Base-by-base conservation (phyloP, 805 yeast species). In the Teunomyces cretensis region DNA sequence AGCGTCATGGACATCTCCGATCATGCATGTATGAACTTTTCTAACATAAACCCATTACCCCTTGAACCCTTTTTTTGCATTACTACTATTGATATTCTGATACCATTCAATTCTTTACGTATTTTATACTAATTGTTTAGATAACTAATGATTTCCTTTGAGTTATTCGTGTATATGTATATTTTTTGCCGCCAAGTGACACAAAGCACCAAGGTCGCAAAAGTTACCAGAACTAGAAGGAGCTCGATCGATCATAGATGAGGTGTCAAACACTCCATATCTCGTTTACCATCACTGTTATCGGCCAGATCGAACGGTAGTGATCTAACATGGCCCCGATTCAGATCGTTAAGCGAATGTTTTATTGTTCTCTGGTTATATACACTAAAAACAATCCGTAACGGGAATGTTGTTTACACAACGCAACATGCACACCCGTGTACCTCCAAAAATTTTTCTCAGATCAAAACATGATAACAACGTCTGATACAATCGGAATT, bases 1-100 rank as follows among this genome's bases (percentile, higher is more conserved):
- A 17, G 15, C 45, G 12, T 44, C 49, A 8, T 49, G 53, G 53
- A 36, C 48, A 33, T 48, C 52, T 27, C 53, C 53, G 9, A 38
- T 47, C 16, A 49, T 49, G 53, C 53, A 49, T 44, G 50, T 47
- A n/a, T 47, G 30, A 36, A 41, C 30, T 36, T 35, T 28, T 14
- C 27, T 8, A n/a, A n/a, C n/a, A n/a, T 14, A 22, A 8, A 12
- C 33, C 19, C 13, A 3, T 19, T 33, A 9, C 9, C 17, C 7
- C 12, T 12, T 31, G 33, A 31, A 31, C 12, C 12, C 28, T 30
- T 38, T 39, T 32, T 39, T 31, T 17, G 42, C 42, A 17, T 30
- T 39, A 30, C 30, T 39, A 39, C 33, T 22, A 31, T 17, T 37
- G 33, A 30, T 19, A 35, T 13, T 24, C 15, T 14, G 39, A 19